Percentiles rank a stretch among this genome's conserved stretches.
Evolutionary conservation across 2,329 filamentous ascomycete genomes (phyloP).

Genomic region (Fusarium sp.): DNA sequence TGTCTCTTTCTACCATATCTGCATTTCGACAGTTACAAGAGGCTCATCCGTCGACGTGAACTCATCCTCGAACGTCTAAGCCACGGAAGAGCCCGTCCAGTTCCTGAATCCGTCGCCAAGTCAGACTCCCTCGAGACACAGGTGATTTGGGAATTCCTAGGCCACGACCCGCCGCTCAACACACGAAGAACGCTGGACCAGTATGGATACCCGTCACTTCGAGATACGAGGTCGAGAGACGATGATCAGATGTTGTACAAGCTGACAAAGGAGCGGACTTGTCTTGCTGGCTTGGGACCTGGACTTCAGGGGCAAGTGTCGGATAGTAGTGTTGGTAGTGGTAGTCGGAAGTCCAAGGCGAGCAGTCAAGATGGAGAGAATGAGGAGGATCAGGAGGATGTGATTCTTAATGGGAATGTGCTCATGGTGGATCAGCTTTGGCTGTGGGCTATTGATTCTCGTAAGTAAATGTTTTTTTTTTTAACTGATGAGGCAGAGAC

Average conservation of each 20-base stretch:
- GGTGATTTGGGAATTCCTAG: constrained; percentile 72
- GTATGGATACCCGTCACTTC: constrained; percentile 70
- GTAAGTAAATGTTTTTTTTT: constrained; percentile 49
- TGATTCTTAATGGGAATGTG: constrained; percentile 64
- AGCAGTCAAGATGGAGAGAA: constrained; percentile 44
- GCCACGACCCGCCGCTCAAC: constrained; percentile 70
- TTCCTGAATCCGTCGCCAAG: constrained; percentile 64
- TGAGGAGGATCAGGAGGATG: constrained; percentile 50
- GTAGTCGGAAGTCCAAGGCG: constrained; percentile 39
- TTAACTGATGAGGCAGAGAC: accelerated
- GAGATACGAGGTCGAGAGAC: constrained; percentile 69
- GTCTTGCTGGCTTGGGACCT: constrained; percentile 32
- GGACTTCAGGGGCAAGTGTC: constrained; percentile 45
- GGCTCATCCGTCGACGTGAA: constrained; percentile 65
- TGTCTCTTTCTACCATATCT: constrained; percentile 69
- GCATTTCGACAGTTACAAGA: constrained; percentile 72
- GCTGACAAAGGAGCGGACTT: constrained; percentile 62
- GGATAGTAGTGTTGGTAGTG: constrained; percentile 41
- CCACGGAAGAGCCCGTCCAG: constrained; percentile 66
- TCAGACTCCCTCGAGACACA: constrained; percentile 67
- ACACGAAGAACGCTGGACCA: constrained; percentile 71
- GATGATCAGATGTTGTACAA: constrained; percentile 77
- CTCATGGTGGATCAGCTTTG: constrained; percentile 76
- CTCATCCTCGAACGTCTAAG: constrained; percentile 62
- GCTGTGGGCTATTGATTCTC: constrained; percentile 67